phyloP scores from a whole-genome alignment of 169 alveolate species.

The Plasmodium malariae region DNA sequence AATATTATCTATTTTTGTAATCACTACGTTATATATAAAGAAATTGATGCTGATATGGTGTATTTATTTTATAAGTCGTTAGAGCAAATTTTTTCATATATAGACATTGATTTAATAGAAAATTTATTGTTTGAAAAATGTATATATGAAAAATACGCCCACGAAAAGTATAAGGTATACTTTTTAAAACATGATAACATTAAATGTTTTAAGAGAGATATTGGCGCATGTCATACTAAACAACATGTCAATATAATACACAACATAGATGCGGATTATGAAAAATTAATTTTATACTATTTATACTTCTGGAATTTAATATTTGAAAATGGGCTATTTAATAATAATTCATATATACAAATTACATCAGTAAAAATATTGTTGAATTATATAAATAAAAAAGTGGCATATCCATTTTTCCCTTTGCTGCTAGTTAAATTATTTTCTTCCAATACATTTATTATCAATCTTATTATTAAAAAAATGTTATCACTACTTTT shows the following conservation, averaged over 20 bases:
- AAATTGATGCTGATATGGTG: slow-evolving; percentile 26
- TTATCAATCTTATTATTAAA: slow-evolving; percentile 67
- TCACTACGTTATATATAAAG: slow-evolving; percentile 32
- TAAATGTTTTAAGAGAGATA: not conserved
- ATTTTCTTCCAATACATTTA: slow-evolving; percentile 30
- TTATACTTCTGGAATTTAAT: slow-evolving; percentile 70
- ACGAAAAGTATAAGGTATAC: slow-evolving; percentile 27
- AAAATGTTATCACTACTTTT: slow-evolving; percentile 61
- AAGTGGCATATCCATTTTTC: slow-evolving; percentile 34
- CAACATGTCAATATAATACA: not conserved
- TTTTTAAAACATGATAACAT: slow-evolving; percentile 6
- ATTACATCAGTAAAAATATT: slow-evolving; percentile 55
- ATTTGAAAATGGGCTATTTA: slow-evolving; percentile 37
- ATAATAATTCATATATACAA: slow-evolving; percentile 71
- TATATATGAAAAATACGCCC: slow-evolving; percentile 11
- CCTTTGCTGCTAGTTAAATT: slow-evolving; percentile 65
- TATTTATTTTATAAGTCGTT: slow-evolving; percentile 57
- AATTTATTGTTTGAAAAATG: slow-evolving; percentile 15
- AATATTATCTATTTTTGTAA: slow-evolving; percentile 49
- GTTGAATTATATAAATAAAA: slow-evolving; percentile 52
- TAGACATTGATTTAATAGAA: slow-evolving; percentile 48
- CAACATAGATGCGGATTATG: not conserved
- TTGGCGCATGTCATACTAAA: not conserved
- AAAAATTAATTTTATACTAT: slow-evolving; percentile 48
- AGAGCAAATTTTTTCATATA: slow-evolving; percentile 45